phyloP scores from a whole-genome alignment of 768 basidiomycete genomes.

The Wakefieldia striispora region DNA sequence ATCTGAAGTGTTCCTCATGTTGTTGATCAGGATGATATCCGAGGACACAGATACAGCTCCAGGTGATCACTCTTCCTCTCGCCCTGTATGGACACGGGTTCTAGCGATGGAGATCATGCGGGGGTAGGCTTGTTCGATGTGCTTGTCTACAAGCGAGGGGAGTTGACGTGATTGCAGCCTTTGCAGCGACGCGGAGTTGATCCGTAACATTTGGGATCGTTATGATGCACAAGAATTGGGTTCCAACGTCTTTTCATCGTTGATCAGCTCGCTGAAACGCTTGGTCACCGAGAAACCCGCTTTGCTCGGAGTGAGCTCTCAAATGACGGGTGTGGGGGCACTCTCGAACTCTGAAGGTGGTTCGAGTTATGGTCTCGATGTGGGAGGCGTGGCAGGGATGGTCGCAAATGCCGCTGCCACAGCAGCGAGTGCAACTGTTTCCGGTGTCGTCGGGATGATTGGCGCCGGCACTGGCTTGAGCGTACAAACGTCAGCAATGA shows the following conservation, averaged over 20 bases:
- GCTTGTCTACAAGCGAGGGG: neutral
- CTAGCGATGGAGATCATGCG: slow-evolving; percentile 91
- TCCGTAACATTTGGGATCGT: slow-evolving; percentile 75
- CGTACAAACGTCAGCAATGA: slow-evolving; percentile 74
- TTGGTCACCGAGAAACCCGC: slow-evolving; percentile 87
- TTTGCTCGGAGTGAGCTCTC: slow-evolving; percentile 72
- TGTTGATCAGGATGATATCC: slow-evolving; percentile 62
- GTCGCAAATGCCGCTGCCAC: slow-evolving; percentile 79
- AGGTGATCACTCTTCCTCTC: slow-evolving; percentile 30
- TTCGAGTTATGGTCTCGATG: slow-evolving; percentile 54
- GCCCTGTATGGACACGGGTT: slow-evolving; percentile 86
- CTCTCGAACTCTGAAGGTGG: slow-evolving; percentile 32
- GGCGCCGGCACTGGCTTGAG: slow-evolving; percentile 68
- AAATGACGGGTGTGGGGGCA: slow-evolving; percentile 82
- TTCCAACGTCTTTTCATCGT: slow-evolving; percentile 70
- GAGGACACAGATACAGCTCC: slow-evolving; percentile 44
- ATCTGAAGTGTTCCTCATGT: slow-evolving; percentile 80
- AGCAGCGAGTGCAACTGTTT: slow-evolving; percentile 79
- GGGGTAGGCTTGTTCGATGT: slow-evolving; percentile 47
- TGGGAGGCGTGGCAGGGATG: slow-evolving; percentile 73
- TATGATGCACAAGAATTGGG: slow-evolving; percentile 64
- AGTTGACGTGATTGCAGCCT: slow-evolving; percentile 41
- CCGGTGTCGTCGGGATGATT: slow-evolving; percentile 86
- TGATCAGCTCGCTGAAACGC: slow-evolving; percentile 82
- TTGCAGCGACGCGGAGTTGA: slow-evolving; percentile 76